Conservation (phyloP, 2,329 filamentous ascomycete genomes). For the Ophiobolus disseminans region DNA sequence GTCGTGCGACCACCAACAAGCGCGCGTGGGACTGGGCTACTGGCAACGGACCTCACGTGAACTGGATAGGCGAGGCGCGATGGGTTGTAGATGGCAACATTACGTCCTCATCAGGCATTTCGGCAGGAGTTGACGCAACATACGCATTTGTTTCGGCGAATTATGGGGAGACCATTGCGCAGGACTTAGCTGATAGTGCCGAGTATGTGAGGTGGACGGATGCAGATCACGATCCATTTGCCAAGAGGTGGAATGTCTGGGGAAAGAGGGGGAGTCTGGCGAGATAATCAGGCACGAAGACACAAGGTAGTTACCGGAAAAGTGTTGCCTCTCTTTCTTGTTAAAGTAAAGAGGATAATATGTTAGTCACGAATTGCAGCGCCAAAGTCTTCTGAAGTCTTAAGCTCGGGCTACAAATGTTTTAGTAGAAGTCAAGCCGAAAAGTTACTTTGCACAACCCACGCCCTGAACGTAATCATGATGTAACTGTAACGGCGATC, state of each 20-base stretch:
- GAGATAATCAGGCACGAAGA: not conserved
- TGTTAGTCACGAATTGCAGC: too few species aligned
- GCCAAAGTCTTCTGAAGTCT: too few species aligned
- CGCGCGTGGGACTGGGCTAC: constrained; percentile 52
- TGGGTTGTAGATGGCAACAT: constrained; percentile 71
- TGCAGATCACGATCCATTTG: constrained; percentile 62
- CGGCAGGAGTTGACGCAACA: constrained; percentile 67
- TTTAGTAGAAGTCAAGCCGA: too few species aligned
- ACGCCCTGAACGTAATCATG: too few species aligned
- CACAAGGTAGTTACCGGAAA: too few species aligned
- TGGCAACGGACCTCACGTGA: constrained; percentile 56
- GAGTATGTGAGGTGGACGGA: constrained; percentile 65
- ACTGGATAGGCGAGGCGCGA: constrained; percentile 60
- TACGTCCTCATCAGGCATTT: constrained; percentile 69
- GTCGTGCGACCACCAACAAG: constrained; percentile 71
- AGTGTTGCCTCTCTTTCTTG: too few species aligned
- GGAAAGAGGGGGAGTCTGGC: not conserved
- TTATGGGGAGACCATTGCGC: constrained; percentile 61
- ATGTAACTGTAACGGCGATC: too few species aligned
- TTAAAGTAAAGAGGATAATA: too few species aligned
- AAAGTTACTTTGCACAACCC: too few species aligned
- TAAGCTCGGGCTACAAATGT: too few species aligned
- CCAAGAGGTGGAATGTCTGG: constrained; percentile 36
- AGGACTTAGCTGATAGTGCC: constrained; percentile 55
- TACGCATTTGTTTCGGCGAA: constrained; percentile 61